Base-by-base conservation (phyloP, 2,329 filamentous ascomycete genomes). In the Leptographium wingfieldii region DNA sequence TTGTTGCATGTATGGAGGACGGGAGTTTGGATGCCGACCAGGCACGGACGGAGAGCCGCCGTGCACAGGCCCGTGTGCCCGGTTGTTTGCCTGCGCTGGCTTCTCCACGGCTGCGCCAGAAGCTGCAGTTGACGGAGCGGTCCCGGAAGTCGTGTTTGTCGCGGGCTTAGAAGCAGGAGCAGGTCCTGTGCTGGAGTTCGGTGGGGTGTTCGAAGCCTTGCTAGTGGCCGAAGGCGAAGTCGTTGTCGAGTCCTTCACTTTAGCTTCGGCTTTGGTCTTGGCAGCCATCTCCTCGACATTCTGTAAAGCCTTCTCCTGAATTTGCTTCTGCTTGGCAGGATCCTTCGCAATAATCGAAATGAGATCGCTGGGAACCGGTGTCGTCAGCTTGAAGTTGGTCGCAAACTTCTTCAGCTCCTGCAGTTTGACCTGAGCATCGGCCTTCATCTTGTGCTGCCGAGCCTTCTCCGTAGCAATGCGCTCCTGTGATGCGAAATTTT, bases 301-400 rank as follows among this genome's bases (percentile, higher is more conserved):
- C 68, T 84, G 83, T 62, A 89, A 84, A 1, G 90, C 90, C 72
- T 92, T 95, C 67, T 91, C 87, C 68, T 96, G 87, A 64, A 99
- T 97, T 69, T 92, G 85, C 68, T 91, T 85, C 73, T 97, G 94
- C 75, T 96, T 99, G 54, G 78, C 81, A n/a, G 91, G 91, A 69
- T 99, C 94, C 71, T 97, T 99, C 61, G 94, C 92, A 62, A 99
- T 87, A 65, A 99, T 99, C 1, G 90, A 87, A 33, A 99, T 91
- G 43, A 99, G 75, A 72, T 99, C 94, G 57, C 83, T 85, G 1
- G 94, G 94, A 12, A 99, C 91, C 6, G 92, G 91, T 3, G 92
- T 96, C 56, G 88, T 87, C 22, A 99, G 81, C 74, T 97, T 97
- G 79, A 99, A 99, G 69, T 83, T 94, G 66, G 86, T 83, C 1